Evolutionary conservation across 148 eudicot species (phyloP), one percentile per base, ranked within the genome.

Genomic region (Rhododendron simsii): DNA sequence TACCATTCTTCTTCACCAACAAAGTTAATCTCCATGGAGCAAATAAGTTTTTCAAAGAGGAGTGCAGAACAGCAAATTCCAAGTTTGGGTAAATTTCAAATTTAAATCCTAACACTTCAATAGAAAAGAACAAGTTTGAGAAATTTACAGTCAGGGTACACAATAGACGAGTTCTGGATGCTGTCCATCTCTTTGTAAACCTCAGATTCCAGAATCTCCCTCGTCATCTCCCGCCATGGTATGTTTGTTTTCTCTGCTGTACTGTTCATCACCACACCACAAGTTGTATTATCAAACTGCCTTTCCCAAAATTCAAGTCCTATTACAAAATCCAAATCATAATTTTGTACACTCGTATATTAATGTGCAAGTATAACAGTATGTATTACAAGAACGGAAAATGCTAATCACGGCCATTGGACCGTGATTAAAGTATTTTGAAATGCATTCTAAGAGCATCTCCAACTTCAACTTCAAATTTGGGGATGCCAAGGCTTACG

Each of bases 221-320:
- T 96, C 0, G 98, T 93, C 99, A 96, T 95, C 85, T 93, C 92
- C 85, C 96, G 87, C 99, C 99, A 96, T 5, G 98, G 99, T 78
- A 96, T 93, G 87, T 93, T 92, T 2, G 93, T 91, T 88, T 95
- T 95, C 93, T 96, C 99, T 85, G 99, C 99, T 78, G 99, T 96
- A 91, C 98, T 96, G 97, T 90, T 93, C 91, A 90, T 90, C 84
- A 87, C 74, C 85, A 83, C 48, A 33, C 47, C 59, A 39, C 61
- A 0, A 81, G 2, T 26, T 37, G 55, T 15, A 73, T 51, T 45
- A 48, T 37, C 23, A 28, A 10, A 26, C n/a, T 16, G 1, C 41
- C 48, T 20, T 30, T 73, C 51, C 59, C 55, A 33, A 37, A 65
- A 30, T 18, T 18, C 39, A 20, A 84, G 13, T 20, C 35, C 3